phyloP scores from a whole-genome alignment of 2,329 filamentous ascomycete genomes.

The Aplosporella prunicola region DNA sequence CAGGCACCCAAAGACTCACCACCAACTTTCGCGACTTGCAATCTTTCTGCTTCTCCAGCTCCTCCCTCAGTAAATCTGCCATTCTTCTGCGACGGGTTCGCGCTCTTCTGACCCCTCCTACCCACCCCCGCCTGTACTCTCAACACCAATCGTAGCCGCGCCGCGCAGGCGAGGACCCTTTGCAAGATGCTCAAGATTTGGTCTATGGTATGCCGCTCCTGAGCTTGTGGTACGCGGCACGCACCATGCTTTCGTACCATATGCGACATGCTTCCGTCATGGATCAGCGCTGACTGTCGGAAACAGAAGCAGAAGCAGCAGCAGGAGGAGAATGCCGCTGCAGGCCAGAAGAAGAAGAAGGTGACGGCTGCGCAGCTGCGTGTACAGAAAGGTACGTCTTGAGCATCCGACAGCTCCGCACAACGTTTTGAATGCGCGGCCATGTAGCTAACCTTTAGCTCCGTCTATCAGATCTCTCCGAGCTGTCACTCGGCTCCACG shows the following conservation, averaged over 20 bases:
- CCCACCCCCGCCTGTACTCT: no score
- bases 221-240: no score
- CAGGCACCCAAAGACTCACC: no score
- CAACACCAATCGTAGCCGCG: no score
- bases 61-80: no score
- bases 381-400: conserved; percentile 78
- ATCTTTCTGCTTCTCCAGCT: no score
- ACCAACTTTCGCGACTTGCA: no score
- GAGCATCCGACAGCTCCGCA: no score
- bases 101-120: not conserved
- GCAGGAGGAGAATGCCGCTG: conserved; percentile 83
- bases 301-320: conserved; percentile 78
- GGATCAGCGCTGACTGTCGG: conserved; percentile 17
- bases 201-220: conserved; percentile 78
- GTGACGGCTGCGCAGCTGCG: conserved; percentile 92
- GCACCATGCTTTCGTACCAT: not conserved
- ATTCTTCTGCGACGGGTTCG: no score
- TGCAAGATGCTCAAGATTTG: conserved; percentile 98
- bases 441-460: no score
- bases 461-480: conserved; percentile 61
- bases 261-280: not conserved
- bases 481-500: conserved; percentile 66
- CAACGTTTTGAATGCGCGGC: no score
- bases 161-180: no score
- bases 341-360: conserved; percentile 89